phyloP scores from a whole-genome alignment of 768 basidiomycete species.

The Chiua virens region DNA sequence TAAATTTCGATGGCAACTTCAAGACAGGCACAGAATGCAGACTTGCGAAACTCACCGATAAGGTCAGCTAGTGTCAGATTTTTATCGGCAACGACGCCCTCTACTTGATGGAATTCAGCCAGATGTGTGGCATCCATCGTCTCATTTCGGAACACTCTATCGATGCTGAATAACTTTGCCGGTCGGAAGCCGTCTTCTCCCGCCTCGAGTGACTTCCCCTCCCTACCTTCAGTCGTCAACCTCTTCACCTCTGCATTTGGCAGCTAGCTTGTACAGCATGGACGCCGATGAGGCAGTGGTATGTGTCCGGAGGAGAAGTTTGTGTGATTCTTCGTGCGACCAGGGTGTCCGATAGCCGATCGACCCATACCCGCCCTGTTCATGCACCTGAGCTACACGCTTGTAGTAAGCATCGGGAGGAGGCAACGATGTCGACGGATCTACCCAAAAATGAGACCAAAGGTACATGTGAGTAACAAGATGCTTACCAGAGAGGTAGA shows the following conservation, averaged over 20 bases:
- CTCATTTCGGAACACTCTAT: conserved; percentile 98
- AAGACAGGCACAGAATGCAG: background rate
- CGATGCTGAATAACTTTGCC: conserved; percentile 95
- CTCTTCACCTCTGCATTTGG: conserved; percentile 67
- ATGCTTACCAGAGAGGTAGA: conserved; percentile 85
- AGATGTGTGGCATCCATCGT: conserved; percentile 98
- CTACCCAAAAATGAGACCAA: conserved; percentile 37
- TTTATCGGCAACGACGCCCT: conserved; percentile 96
- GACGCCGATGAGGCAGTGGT: conserved; percentile 93
- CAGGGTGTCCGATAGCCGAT: conserved; percentile 97
- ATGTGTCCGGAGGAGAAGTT: conserved; percentile 92
- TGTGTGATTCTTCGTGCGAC: conserved; percentile 87
- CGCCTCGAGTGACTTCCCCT: conserved; percentile 6
- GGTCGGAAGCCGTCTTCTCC: conserved; percentile 79
- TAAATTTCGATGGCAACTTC: conserved; percentile 26
- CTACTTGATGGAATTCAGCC: conserved; percentile 99
- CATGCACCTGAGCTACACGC: conserved; percentile 80
- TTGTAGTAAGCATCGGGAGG: conserved; percentile 85
- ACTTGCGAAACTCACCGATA: conserved; percentile 60
- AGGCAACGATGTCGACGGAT: conserved; percentile 72
- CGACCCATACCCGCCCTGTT: conserved; percentile 86
- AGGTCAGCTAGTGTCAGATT: conserved; percentile 91
- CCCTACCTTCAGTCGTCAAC: conserved; percentile 37
- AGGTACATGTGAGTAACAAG: background rate
- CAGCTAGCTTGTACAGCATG: conserved; percentile 94